Percentiles rank a stretch among this genome's conserved stretches.
phyloP scores from a whole-genome alignment of 768 basidiomycete genomes.

The Pleurotus tuber-regium region DNA sequence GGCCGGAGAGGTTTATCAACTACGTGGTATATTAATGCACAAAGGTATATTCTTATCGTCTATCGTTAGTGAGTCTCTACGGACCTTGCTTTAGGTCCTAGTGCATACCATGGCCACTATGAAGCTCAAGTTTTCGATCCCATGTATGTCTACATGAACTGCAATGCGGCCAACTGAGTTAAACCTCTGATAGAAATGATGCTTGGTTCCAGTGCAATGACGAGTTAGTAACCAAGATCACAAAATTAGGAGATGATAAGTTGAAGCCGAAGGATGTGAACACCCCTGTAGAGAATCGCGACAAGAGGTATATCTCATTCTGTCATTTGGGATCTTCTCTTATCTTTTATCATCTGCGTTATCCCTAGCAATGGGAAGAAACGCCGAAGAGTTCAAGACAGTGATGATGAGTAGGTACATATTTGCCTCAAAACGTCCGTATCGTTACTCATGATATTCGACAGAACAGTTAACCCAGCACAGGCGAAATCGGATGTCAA shows the following conservation, averaged over 20 bases:
- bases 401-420: constrained; percentile 45
- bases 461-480: neutral
- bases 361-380: constrained; percentile 38
- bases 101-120: constrained; percentile 90
- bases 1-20: constrained; percentile 58
- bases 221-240: constrained; percentile 70
- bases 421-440: too few species aligned
- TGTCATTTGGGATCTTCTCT: constrained; percentile 4
- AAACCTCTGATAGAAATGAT: constrained; percentile 40
- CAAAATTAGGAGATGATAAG: constrained; percentile 48
- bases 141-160: constrained; percentile 41
- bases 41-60: constrained; percentile 46
- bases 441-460: too few species aligned
- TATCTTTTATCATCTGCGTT: constrained; percentile 2
- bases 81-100: constrained; percentile 28
- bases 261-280: constrained; percentile 28
- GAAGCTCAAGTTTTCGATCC: constrained; percentile 81
- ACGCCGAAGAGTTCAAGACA: constrained; percentile 55
- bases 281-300: constrained; percentile 24
- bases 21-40: constrained; percentile 84
- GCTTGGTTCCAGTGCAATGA: constrained; percentile 95
- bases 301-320: constrained; percentile 15
- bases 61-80: neutral
- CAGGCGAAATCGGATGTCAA: neutral
- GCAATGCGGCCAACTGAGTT: constrained; percentile 3